Base-by-base conservation (phyloP, 2,329 filamentous ascomycete genomes). In the Didymella arachidicola region DNA sequence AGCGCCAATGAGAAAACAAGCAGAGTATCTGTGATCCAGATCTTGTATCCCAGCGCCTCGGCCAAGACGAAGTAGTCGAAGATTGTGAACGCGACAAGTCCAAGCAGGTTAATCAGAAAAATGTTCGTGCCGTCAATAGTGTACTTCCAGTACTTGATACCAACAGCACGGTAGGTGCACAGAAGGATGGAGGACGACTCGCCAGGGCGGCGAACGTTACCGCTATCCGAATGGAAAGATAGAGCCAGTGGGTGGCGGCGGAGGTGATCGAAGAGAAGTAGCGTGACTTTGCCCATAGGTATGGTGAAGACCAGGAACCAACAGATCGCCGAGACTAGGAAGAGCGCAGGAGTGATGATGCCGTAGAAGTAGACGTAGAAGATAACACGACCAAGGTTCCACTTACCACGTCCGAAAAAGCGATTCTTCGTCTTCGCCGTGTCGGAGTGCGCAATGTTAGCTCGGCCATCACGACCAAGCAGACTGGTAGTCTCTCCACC, bases 281-380 rank as follows among this genome's bases (percentile, higher is more conserved):
- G 85, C 2, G 93, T 96, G 39, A 97, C 91, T 75, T 96, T 96
- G 69, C 93, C 96, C 95, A 99, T 99, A 8, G 95, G 96, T 53
- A 99, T 99, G 82, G 89, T 93, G 80, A 99, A 99, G 57, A 99
- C 95, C 65, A 98, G 79, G 72, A 99, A 89, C 93, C 94, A 99
- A 80, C 95, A 99, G 59, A 96, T 85, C 26, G 86, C 87, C 8
- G 93, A 97, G 34, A 95, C 93, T 42, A 96, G 71, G 67, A 98
- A 89, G 64, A 98, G 84, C 19, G 91, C 86, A 1, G 95, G 95
- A 3, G 91, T 92, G 64, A 99, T 88, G 59, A 98, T 81, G 68
- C 92, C 91, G 80, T 97, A 98, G 81, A 98, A 99, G 81, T 96
- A 94, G 62, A 93, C 72, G 80, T 97, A 99, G 83, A 97, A 99